These are phyloP conservation scores for Phytophthora fragariaefolia DNA, from an alignment of 352 stramenopile species.

Conservation along the genomic window DNA sequence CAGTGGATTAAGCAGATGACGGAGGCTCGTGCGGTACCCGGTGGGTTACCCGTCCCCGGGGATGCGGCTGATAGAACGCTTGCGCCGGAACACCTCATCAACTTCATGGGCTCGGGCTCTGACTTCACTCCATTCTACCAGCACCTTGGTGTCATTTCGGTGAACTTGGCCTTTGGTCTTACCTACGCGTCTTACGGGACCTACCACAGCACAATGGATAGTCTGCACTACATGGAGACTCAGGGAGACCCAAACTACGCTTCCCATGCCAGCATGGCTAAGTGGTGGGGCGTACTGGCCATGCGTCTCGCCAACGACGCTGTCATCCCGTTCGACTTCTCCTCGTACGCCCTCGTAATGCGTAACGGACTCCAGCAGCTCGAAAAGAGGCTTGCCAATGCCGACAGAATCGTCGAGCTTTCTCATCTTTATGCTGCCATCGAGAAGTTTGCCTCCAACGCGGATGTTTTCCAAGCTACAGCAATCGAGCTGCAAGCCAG, in stretches of 20 bases:
- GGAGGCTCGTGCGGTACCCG: slow-evolving; percentile 19
- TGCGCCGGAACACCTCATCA: slow-evolving; percentile 46
- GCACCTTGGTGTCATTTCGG: slow-evolving; percentile 76
- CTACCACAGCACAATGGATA: slow-evolving; percentile 88
- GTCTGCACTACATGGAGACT: slow-evolving; percentile 62
- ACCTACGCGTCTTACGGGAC: slow-evolving; percentile 49
- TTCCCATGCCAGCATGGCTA: slow-evolving; percentile 42
- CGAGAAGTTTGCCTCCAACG: no score
- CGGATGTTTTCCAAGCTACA: no score
- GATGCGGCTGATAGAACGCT: slow-evolving; percentile 32
- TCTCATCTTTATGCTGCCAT: no score
- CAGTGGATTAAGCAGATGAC: slow-evolving; percentile 40
- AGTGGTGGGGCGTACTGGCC: slow-evolving; percentile 56
- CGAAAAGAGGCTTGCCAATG: no score
- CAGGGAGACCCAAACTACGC: slow-evolving; percentile 55
- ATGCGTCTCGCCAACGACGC: slow-evolving; percentile 47
- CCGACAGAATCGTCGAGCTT: no score
- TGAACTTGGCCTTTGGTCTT: slow-evolving; percentile 63
- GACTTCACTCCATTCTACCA: slow-evolving; percentile 89
- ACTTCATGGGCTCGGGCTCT: slow-evolving; percentile 55
- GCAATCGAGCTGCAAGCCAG: no score
- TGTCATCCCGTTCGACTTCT: slow-evolving; percentile 52
- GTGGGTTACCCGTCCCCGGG: no score
- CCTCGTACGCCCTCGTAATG: slow-evolving; percentile 47
- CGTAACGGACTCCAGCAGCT: no score